These are phyloP conservation scores for Aaosphaeria pasadenensis DNA, from an alignment of 2,329 filamentous ascomycete genomes.

Conservation along the genomic window DNA sequence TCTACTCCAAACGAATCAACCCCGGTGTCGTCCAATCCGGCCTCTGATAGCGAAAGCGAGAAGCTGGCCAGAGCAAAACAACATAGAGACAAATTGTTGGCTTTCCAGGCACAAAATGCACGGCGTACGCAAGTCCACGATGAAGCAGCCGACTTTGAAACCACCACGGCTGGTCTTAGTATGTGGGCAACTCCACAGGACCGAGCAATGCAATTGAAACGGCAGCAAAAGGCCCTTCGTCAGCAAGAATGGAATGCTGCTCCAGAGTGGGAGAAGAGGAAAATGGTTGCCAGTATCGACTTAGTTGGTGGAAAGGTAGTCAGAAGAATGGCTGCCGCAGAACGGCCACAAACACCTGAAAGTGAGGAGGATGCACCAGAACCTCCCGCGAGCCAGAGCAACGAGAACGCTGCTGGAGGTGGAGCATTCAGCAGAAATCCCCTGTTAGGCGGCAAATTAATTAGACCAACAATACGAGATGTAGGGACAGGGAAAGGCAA, in stretches of 20 bases:
- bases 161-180: conserved; percentile 58
- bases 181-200: conserved; percentile 86
- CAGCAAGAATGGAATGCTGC: conserved; percentile 84
- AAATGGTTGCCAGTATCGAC: conserved; percentile 81
- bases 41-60: conserved; percentile 50
- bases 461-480: conserved; percentile 57
- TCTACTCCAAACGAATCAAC: conserved; percentile 36
- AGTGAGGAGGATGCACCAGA: conserved; percentile 49
- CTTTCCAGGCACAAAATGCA: conserved; percentile 83
- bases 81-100: conserved; percentile 77
- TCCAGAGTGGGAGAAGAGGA: conserved; percentile 86
- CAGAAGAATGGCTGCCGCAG: conserved; percentile 61
- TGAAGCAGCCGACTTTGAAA: conserved; percentile 74
- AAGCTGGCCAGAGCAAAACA: conserved; percentile 68
- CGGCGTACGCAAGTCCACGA: conserved; percentile 80
- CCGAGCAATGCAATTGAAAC: conserved; percentile 76
- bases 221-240: conserved; percentile 77
- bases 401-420: conserved; percentile 24
- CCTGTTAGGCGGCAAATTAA: conserved; percentile 57
- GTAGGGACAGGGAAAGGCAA: conserved; percentile 40
- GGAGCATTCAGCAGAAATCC: conserved; percentile 70
- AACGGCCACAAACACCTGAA: conserved; percentile 52
- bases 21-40: conserved; percentile 33
- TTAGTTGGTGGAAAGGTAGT: conserved; percentile 75
- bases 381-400: conserved; percentile 23